A percentile compares a stretch with the other conserved stretches of the same genome.
Conservation (phyloP, 352 stramenopile genomes). For the Phytophthora lateralis region DNA sequence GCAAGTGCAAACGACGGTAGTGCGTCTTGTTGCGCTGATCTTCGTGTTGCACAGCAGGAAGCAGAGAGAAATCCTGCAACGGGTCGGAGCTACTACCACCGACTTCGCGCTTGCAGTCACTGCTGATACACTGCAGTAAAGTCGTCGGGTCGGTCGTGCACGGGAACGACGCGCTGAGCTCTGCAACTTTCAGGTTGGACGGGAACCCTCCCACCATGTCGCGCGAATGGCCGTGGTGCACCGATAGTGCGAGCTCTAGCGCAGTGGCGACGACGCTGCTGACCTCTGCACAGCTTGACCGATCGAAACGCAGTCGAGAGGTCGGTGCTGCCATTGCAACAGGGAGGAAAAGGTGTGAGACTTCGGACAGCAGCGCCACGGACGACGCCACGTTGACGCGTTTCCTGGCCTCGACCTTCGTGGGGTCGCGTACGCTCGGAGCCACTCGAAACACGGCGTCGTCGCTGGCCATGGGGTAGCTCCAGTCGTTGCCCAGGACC, state of each 20-base stretch:
- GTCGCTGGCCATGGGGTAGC: constrained; percentile 62
- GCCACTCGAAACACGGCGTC: constrained; percentile 48
- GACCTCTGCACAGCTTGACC: constrained; percentile 36
- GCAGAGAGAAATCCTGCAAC: constrained; percentile 43
- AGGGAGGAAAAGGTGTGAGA: constrained; percentile 61
- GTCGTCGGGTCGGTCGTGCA: constrained; percentile 32
- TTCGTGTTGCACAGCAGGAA: constrained; percentile 38
- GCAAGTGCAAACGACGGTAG: constrained; percentile 56
- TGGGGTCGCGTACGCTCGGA: constrained; percentile 46
- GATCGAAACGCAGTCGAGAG: constrained; percentile 34
- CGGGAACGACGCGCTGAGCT: constrained; percentile 56
- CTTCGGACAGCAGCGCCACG: constrained; percentile 62
- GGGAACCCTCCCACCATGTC: constrained; percentile 53
- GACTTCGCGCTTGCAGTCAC: constrained; percentile 23
- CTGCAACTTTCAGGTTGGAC: constrained; percentile 61
- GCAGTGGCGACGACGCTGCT: constrained; percentile 50
- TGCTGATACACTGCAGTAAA: constrained; percentile 36
- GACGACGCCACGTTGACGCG: constrained; percentile 69
- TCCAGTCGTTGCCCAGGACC: constrained; percentile 77
- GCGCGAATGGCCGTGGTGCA: constrained; percentile 42
- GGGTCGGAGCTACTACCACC: constrained; percentile 16
- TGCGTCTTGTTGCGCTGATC: constrained; percentile 27
- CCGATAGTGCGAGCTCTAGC: constrained; percentile 56
- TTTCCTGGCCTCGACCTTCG: constrained; percentile 65
- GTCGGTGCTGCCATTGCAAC: constrained; percentile 54